Base-by-base conservation (phyloP, 345 rosid genomes). In the Eucalyptus coolabah region DNA sequence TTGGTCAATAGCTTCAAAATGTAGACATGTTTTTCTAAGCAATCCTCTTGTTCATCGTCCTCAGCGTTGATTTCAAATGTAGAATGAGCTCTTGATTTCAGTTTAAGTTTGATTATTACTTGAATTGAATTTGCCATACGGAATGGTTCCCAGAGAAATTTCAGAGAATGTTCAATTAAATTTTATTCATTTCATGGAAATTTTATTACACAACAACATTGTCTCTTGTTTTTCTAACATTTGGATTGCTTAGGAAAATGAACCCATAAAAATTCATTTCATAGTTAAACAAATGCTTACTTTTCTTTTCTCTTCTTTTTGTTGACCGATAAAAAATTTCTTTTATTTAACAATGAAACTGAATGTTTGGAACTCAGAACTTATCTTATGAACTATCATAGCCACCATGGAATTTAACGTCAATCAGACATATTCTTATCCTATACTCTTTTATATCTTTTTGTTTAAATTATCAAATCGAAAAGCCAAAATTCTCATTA, bases 351-450 rank as follows among this genome's bases (percentile, higher is more conserved):
- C 0, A 7, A 51, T 51, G 23, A 51, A 51, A 51, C 23, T 18
- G 2, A 56, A 56, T 56, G 30, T 23, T 56, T 21, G 63, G 1
- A 56, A 56, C 30, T 56, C 0, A 23, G 6, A 56, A 23, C 1
- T 23, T 23, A 56, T 56, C 1, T 56, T 24, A 8, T 56, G 28
- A 0, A 0, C 63, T 56, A 0, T 56, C 28, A 56, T 4, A 56
- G 1, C 63, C 0, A 2, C 12, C 63, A 1, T 1, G 6, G 28
- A 8, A 56, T 24, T 24, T 23, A 56, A 56, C 0, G 63, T 56
- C 63, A 24, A 56, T 21, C 28, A 23, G 5, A 24, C 28, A 23
- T 18, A 21, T 56, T 56, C 63, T 56, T 56, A 56, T 56, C 12
- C 63, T 54, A 21, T 54, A 54, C 11, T 54, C 10, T 21, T 9